Evolutionary conservation across 169 alveolate species (phyloP).

Genomic region (Cryptosporidium sp.): DNA sequence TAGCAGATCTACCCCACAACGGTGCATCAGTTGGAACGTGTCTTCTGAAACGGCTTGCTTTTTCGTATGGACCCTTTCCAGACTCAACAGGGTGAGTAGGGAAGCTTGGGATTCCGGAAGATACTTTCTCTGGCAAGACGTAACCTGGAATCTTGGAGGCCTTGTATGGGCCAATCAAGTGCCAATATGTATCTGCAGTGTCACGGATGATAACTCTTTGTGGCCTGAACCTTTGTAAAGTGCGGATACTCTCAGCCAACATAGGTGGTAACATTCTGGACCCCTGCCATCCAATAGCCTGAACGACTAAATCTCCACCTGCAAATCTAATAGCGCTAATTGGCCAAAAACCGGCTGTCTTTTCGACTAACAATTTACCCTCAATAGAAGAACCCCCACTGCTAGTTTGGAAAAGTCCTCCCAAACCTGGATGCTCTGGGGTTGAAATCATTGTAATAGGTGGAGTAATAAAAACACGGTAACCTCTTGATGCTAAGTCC

Average conservation of each 20-base stretch:
- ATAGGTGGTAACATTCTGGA: constrained; percentile 65
- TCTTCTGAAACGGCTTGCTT: constrained; percentile 50
- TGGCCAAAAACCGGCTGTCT: constrained; percentile 58
- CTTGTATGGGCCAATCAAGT: constrained; percentile 57
- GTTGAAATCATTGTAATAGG: constrained; percentile 61
- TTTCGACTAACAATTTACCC: constrained; percentile 54
- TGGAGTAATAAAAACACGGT: constrained; percentile 59
- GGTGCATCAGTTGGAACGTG: constrained; percentile 36
- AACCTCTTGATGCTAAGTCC: constrained; percentile 66
- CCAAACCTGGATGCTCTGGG: constrained; percentile 50
- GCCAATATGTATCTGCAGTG: constrained; percentile 32
- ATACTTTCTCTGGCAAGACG: constrained; percentile 19
- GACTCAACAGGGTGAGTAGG: constrained; percentile 34
- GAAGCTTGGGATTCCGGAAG: constrained; percentile 48
- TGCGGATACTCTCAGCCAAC: constrained; percentile 47
- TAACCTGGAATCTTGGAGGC: constrained; percentile 40
- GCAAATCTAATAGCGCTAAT: constrained; percentile 41
- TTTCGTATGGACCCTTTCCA: constrained; percentile 60
- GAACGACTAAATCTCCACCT: constrained; percentile 62
- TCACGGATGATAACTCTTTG: constrained; percentile 70
- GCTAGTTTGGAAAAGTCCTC: not conserved
- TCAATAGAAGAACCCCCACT: constrained; percentile 22
- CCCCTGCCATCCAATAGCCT: constrained; percentile 75
- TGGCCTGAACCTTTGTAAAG: constrained; percentile 33
- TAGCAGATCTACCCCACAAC: constrained; percentile 68